These are phyloP conservation scores for Arthrobotrys iridis DNA, from an alignment of 2,329 filamentous ascomycete genomes.

Conservation along the genomic window DNA sequence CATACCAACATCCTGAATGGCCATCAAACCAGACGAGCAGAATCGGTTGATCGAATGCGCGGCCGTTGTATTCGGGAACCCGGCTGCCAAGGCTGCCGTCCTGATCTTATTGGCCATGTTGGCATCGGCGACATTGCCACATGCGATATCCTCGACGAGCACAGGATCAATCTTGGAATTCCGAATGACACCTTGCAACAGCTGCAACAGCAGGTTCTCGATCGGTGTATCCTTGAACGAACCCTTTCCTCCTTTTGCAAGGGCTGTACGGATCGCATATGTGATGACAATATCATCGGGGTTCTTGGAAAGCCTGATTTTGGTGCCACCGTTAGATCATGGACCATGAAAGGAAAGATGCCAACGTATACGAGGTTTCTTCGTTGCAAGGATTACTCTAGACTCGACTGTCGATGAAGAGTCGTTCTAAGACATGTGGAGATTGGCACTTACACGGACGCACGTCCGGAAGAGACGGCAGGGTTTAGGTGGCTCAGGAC, in stretches of 20 bases:
- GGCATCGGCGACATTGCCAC: conserved; percentile 89
- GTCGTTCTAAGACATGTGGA: conserved; percentile 46
- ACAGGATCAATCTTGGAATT: conserved; percentile 80
- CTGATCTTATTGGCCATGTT: conserved; percentile 92
- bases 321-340: conserved; percentile 15
- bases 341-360: conserved; percentile 6
- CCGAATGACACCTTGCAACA: conserved; percentile 74
- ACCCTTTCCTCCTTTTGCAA: conserved; percentile 85
- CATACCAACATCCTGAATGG: conserved; percentile 83
- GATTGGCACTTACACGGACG: conserved; percentile 74
- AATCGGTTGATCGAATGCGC: conserved; percentile 90
- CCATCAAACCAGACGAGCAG: conserved; percentile 96
- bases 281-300: conserved; percentile 97
- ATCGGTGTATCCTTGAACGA: conserved; percentile 93
- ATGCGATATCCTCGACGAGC: conserved; percentile 86
- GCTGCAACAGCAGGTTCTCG: conserved; percentile 84
- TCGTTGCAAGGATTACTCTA: conserved; percentile 9
- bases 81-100: conserved; percentile 86
- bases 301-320: conserved; percentile 82
- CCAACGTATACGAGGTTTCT: background rate
- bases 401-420: background rate
- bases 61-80: conserved; percentile 88
- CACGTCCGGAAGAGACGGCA: conserved; percentile 72
- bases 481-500: conserved; percentile 87
- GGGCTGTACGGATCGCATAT: conserved; percentile 84